Evolutionary conservation across 495 filamentous ascomycete species (phyloP), one percentile per base, ranked within the genome.

Genomic region (Sordaria brevicollis): DNA sequence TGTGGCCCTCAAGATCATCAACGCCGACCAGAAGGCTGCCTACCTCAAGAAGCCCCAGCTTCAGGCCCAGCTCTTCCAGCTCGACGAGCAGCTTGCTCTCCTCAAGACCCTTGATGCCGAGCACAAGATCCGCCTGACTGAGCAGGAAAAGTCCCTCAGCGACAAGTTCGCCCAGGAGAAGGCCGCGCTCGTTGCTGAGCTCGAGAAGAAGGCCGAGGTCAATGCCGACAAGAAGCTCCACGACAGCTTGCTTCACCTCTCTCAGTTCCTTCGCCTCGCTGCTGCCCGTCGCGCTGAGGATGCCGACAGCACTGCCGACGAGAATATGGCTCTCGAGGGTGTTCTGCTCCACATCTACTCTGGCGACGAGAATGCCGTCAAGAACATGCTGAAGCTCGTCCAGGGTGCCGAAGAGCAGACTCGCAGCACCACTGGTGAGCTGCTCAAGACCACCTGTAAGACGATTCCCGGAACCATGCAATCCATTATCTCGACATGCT

Each of bases 21-120:
- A 98, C 77, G 73, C 81, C 74, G 96, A 99, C 80, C 93, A 98
- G 79, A 96, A 93, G 79, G 89, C 91, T 8, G 91, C 97, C 81
- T 88, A 89, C 31, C 81, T 90, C 71, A 96, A 96, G 86, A 98
- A 97, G 77, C 94, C 95, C n/a, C 79, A 85, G 17, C 88, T 97
- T 15, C 91, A 93, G 75, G 86, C 88, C 34, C 86, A 90, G 72
- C 82, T 93, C 65, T 79, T 85, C 33, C 90, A 95, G 80, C 80
- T 92, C 35, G 91, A 95, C 77, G 93, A 96, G 73, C 92, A 97
- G 80, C 84, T 97, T 54, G 81, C 87, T 15, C 88, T 91, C 75
- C 93, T 92, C 84, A 93, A 91, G 82, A 90, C 93, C 78, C 85
- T 97, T 71, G 90, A 93, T 69, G 83, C 88, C 54, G 89, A 93